Conservation (phyloP, 2,329 filamentous ascomycete genomes). For the Neofusicoccum kwambonambiense region DNA sequence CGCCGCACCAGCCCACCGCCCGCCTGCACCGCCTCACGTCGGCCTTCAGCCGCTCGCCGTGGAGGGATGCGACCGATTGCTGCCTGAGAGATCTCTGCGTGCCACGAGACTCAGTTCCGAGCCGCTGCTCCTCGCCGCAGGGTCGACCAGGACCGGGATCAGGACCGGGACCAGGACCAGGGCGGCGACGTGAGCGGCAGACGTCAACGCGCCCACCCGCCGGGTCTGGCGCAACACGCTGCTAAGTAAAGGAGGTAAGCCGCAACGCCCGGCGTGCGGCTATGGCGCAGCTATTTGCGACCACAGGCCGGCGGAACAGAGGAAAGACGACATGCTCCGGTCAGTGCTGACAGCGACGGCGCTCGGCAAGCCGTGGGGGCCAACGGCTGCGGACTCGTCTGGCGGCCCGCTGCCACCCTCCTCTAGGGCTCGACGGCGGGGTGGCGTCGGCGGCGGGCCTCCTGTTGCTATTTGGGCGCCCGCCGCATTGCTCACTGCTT, state of each 20-base stretch:
- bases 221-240: background rate
- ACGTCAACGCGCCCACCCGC: background rate
- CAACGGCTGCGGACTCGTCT: background rate
- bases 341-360: background rate
- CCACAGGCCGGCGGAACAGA: background rate
- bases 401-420: background rate
- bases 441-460: constrained; percentile 4
- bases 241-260: constrained; percentile 6
- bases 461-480: background rate
- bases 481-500: background rate
- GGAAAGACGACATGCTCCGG: background rate
- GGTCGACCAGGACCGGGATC: background rate
- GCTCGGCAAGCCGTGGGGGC: constrained; percentile 5
- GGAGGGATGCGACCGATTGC: background rate
- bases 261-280: background rate
- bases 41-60: background rate
- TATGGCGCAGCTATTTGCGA: constrained; percentile 11
- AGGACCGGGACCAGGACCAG: background rate
- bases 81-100: background rate
- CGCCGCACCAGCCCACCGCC: background rate
- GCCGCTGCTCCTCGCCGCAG: background rate
- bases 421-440: background rate
- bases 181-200: background rate
- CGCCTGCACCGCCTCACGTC: background rate
- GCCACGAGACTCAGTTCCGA: background rate